A percentile compares a stretch with the other conserved stretches of the same genome.
phyloP scores from a whole-genome alignment of 164 flowering plant species.

The Aristolochia contorta region DNA sequence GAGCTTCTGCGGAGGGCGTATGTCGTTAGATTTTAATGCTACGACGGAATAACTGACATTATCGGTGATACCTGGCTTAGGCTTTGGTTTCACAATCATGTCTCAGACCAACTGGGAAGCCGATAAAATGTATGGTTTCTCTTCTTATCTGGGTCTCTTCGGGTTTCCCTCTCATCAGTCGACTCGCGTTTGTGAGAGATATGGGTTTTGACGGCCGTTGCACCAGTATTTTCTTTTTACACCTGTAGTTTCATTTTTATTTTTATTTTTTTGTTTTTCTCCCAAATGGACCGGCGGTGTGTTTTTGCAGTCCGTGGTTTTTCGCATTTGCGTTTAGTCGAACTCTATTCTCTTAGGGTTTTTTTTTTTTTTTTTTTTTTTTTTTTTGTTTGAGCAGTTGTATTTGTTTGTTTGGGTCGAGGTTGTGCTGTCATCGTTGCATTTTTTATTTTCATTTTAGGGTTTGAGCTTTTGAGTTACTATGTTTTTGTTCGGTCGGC shows the following conservation, averaged over 20 bases:
- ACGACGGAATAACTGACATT: too few species aligned
- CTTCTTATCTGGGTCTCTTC: neutral
- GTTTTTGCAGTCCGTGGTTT: neutral
- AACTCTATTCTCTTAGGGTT: neutral
- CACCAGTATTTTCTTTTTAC: too few species aligned
- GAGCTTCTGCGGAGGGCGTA: too few species aligned
- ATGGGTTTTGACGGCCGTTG: too few species aligned
- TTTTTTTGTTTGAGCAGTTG: neutral
- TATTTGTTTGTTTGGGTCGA: neutral
- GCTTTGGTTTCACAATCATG: slow-evolving; percentile 34
- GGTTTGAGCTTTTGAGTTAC: neutral
- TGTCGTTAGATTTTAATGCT: too few species aligned
- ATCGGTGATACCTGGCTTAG: neutral
- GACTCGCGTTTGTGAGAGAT: neutral
- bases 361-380: neutral
- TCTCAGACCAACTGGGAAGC: slow-evolving; percentile 78
- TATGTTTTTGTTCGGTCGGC: neutral
- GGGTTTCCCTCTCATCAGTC: neutral
- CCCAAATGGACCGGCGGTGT: neutral
- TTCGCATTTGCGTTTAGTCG: neutral
- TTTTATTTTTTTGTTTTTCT: neutral
- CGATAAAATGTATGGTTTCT: slow-evolving; percentile 23
- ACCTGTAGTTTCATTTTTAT: neutral
- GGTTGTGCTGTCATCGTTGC: neutral
- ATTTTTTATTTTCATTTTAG: neutral